Evolutionary conservation across 2,329 filamentous ascomycete genomes (phyloP), one percentile per base, ranked within the genome.

Genomic region (Ceratocystis eucalypticola): DNA sequence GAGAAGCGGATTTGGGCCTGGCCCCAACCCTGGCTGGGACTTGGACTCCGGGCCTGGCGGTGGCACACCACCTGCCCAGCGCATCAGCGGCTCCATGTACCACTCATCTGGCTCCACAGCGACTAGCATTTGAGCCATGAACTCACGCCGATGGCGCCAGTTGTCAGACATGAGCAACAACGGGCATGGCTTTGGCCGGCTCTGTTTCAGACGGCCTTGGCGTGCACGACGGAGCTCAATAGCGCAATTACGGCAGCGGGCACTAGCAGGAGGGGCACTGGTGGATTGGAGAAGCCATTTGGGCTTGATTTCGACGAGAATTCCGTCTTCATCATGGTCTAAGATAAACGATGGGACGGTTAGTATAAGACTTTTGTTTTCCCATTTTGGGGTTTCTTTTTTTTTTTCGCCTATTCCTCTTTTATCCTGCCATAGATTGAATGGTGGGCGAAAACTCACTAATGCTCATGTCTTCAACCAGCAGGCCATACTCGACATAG

Each of bases 201-300:
- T 67, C 62, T 79, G 71, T 62, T 70, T 70, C 41, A 71, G 72
- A 12, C 74, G 71, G 65, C 75, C 72, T 53, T 70, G 71, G 62
- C 76, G 65, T 46, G 74, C 72, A 65, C 75, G 75, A 63, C 73
- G 72, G 62, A 78, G 72, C 69, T 77, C 75, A 59, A 77, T 77
- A 46, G 89, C 89, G 73, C 89, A 94, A 48, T 87, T 91, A 41
- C 89, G 84, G 75, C 89, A 94, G 63, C 88, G 80, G 63, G 78
- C 81, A 50, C 88, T 82, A 33, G 76, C 75, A 0, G 72, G 30
- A 1, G 89, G 89, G 0, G 89, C 88, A 46, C 83, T 85, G 3
- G 86, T 88, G 1, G 88, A 92, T 73, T 91, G 88, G 7, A 80
- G 77, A 30, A 94, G 81, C 89, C 89, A 94, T 75, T 94, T 94